Base-by-base conservation (phyloP, 140 eudicot species). In the Ambrosia hybrid region DNA sequence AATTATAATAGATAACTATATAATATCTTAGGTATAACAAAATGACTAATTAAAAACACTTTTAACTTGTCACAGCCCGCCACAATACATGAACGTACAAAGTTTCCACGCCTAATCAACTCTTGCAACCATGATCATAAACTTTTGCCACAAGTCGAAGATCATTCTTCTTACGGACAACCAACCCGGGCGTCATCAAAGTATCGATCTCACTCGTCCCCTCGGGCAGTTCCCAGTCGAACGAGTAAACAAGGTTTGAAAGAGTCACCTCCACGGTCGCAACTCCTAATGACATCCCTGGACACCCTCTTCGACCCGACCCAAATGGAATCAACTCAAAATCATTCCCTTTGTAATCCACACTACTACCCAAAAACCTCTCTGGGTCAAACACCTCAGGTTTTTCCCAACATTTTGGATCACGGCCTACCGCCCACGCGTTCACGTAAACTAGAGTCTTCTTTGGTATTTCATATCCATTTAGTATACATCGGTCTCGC, bases 321-420 rank as follows among this genome's bases (percentile, higher is more conserved):
- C 88, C 88, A 68, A 80, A 83, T 13, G 85, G 85, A 36, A 83
- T 72, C 30, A 83, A 66, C 80, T 76, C 78, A n/a, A 39, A 83
- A 64, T 79, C 61, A 8, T 10, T 71, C 7, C 87, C 87, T 68
- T 62, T 83, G 15, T 51, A 83, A 51, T 83, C 87, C 9, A 79
- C 16, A 12, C 63, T 16, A 72, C 73, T 57, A 6, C 79, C 77
- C 51, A 71, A 16, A 3, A 83, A 83, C 80, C 88, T 76, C 64
- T 83, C 83, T 0, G 88, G 85, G 11, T 52, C 38, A 21, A 83
- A 83, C 69, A 37, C 74, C 7, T 83, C 65, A 3, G 88, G 78
- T 49, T 36, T 63, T 39, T 51, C 69, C 84, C 88, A 81, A 73
- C 51, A 72, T 60, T 67, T 73, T 2, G 81, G 81, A 62, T 81